Evolutionary conservation across 495 filamentous ascomycete species (phyloP), one percentile per base, ranked within the genome.

Genomic region (Pseudomonodictys pantanalensis): DNA sequence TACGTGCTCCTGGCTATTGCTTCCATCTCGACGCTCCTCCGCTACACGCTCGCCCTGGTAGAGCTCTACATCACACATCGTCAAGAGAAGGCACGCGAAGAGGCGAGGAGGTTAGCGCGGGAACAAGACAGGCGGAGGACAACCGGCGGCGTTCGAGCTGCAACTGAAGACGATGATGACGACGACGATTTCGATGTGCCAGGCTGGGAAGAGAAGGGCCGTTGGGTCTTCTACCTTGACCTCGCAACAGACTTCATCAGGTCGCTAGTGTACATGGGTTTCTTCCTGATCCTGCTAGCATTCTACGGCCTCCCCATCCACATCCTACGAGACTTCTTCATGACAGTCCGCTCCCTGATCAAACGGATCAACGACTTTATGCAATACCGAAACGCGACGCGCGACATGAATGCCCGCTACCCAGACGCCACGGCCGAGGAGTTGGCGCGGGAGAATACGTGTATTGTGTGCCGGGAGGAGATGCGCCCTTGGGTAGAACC

Each of bases 231-330:
- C 69, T 89, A 87, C 56, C 79, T 97, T 47, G 93, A 98, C 68
- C 77, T 98, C 9, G 66, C 87, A 35, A 92, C 91, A 47, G 93
- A 98, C 70, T 89, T 97, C 62, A 75, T 93, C 55, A 97, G 97
- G 73, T 83, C 97, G 7, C 72, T 86, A 20, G 85, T 96, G 10
- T 98, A 97, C 70, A 75, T 90, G 24, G 83, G 86, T 3, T 98
- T 97, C 80, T 98, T 98, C 74, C 82, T 83, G 52, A 92, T 97
- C 53, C 85, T 97, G 24, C 83, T 96, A 64, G 87, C 84, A 48
- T 97, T 96, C 77, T 95, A 95, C 65, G 93, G 92, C 30, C 77
- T 97, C 46, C 93, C 93, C 0, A 93, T 98, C 49, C 95, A 98
- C 67, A 97, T 98, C 52, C 84, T 98, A 68, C 83, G 95, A 28